phyloP scores from a whole-genome alignment of 345 rosid genomes.

The Eucalyptus decipiens region DNA sequence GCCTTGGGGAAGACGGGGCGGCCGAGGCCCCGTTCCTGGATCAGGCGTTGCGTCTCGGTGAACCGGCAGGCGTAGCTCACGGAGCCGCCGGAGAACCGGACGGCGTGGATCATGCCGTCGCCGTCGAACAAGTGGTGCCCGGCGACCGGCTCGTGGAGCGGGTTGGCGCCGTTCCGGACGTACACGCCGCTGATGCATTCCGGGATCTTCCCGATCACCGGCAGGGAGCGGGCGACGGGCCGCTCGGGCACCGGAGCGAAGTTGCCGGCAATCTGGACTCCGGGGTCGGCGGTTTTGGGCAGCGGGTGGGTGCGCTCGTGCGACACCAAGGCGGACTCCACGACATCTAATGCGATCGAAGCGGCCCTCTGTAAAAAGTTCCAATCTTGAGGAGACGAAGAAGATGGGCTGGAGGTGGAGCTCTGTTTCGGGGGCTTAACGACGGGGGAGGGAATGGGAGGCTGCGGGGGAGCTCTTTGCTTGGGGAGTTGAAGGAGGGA shows the following conservation, averaged over 20 bases:
- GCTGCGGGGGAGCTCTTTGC: conserved; percentile 7
- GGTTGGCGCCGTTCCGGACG: conserved; percentile 92
- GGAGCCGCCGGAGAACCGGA: conserved; percentile 33
- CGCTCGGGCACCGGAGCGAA: conserved; percentile 85
- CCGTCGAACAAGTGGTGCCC: conserved; percentile 97
- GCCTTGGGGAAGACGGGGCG: conserved; percentile 82
- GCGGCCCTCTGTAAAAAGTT: conserved; percentile 65
- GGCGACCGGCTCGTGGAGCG: conserved; percentile 68
- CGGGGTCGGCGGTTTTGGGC: conserved; percentile 82
- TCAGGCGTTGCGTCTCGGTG: conserved; percentile 27
- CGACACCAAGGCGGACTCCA: conserved; percentile 50
- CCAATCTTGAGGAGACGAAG: conserved; percentile 13
- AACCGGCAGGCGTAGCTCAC: conserved; percentile 80
- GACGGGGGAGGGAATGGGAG: not conserved
- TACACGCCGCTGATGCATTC: conserved; percentile 80
- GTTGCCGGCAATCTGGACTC: conserved; percentile 76
- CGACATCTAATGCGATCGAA: conserved; percentile 43
- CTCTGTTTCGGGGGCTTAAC: not conserved
- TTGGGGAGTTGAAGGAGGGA: conserved; percentile 51
- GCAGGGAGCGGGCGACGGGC: conserved; percentile 33
- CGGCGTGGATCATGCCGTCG: conserved; percentile 95
- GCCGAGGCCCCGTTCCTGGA: conserved; percentile 39
- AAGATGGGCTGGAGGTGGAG: not conserved
- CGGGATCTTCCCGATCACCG: conserved; percentile 57
- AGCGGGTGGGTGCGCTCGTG: conserved; percentile 54